Conservation (phyloP, 495 filamentous ascomycete species). For the Aspergillus campestris region DNA sequence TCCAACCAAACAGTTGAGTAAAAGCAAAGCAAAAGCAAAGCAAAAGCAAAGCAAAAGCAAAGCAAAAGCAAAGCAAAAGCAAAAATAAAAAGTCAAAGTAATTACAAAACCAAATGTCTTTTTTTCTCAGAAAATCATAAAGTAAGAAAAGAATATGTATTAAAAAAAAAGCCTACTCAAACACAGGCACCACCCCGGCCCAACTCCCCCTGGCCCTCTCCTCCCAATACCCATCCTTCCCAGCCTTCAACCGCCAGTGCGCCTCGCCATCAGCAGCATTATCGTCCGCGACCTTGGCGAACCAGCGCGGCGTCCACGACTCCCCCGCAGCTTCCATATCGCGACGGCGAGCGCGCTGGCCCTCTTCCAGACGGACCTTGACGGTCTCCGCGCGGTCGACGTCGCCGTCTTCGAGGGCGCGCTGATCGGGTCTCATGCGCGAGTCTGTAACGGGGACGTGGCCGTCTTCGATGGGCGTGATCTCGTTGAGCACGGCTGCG, state of each 20-base stretch:
- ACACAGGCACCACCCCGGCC: conserved; percentile 64
- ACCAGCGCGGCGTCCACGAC: conserved; percentile 71
- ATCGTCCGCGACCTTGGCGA: conserved; percentile 51
- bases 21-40: no score
- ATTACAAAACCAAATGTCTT: no score
- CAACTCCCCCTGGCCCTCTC: conserved; percentile 62
- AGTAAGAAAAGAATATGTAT: no score
- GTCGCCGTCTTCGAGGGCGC: conserved; percentile 73
- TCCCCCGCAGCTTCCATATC: conserved; percentile 67
- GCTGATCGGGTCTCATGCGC: conserved; percentile 82
- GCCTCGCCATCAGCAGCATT: conserved; percentile 52
- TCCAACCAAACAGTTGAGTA: no score
- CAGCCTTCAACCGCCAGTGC: conserved; percentile 70
- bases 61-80: no score
- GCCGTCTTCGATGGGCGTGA: conserved; percentile 67
- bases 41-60: no score
- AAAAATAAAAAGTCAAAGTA: no score
- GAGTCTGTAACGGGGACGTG: conserved; percentile 73
- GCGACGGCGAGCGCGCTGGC: conserved; percentile 65
- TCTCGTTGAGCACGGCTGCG: conserved; percentile 79
- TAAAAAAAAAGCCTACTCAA: conserved; percentile 32
- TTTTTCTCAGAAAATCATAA: no score
- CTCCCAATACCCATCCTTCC: conserved; percentile 90
- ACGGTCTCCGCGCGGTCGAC: conserved; percentile 76
- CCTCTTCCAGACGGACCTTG: conserved; percentile 79